Conservation (phyloP, 257 asterid species). For the Apocynum venetum region DNA sequence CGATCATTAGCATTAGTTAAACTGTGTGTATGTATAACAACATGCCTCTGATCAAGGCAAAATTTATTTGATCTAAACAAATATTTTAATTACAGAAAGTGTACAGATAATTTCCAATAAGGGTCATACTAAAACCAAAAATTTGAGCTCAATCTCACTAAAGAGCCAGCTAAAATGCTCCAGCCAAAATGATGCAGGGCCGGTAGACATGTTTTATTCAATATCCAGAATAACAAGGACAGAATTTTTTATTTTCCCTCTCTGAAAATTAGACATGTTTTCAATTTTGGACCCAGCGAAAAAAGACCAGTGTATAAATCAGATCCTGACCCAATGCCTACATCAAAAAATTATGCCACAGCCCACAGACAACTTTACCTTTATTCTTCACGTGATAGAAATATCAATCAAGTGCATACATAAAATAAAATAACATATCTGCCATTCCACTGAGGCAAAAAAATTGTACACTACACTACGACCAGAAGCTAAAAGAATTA, state of each 20-base stretch:
- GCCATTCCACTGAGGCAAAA: neutral
- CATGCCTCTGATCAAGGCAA: neutral
- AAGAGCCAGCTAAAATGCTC: neutral
- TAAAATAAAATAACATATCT: neutral
- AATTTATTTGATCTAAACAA: neutral
- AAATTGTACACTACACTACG: neutral
- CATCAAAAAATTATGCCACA: neutral
- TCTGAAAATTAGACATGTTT: neutral
- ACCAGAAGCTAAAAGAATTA: slow-evolving; percentile 1
- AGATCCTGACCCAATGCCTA: neutral
- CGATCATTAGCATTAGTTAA: neutral
- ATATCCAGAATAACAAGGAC: neutral
- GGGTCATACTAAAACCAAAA: neutral
- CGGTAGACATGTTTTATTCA: neutral
- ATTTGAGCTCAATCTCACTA: neutral
- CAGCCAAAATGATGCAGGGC: neutral
- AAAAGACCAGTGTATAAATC: neutral
- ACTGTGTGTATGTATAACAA: neutral
- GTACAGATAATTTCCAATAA: neutral
- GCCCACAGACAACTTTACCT: neutral
- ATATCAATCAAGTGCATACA: neutral
- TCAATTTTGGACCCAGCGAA: neutral
- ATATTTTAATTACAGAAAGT: neutral
- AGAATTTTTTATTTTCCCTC: neutral
- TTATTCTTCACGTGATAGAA: neutral